These are phyloP conservation scores for Phytopythium aichiense DNA, from an alignment of 352 stramenopile genomes.

Conservation along the genomic window DNA sequence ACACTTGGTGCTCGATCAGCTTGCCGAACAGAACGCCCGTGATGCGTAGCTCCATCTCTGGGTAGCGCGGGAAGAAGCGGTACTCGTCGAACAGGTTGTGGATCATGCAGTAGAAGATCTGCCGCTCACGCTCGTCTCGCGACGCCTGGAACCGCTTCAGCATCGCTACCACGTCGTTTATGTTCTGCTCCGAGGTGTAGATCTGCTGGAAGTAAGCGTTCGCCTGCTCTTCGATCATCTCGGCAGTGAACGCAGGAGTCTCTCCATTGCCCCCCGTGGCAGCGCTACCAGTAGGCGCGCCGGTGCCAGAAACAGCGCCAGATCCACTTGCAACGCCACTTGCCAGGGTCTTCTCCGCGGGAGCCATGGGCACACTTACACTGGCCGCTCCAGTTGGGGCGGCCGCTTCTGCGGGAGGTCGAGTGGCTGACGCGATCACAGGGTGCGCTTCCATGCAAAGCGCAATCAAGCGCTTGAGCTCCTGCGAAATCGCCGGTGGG, in stretches of 20 bases:
- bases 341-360: not conserved
- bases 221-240: constrained; percentile 98
- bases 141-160: constrained; percentile 98
- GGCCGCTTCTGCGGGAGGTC: constrained; percentile 30
- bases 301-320: constrained; percentile 7
- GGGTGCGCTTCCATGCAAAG: constrained; percentile 81
- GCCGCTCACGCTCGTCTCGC: constrained; percentile 93
- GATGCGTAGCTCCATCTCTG: constrained; percentile 98
- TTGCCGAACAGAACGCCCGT: constrained; percentile 98
- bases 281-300: not conserved
- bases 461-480: constrained; percentile 81
- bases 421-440: constrained; percentile 70
- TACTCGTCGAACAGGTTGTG: constrained; percentile 99
- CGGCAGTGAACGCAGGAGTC: constrained; percentile 62
- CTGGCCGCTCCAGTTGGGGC: constrained; percentile 6
- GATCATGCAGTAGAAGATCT: constrained; percentile 99
- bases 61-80: constrained; percentile 98
- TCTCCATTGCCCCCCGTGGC: constrained; percentile 18
- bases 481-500: constrained; percentile 62
- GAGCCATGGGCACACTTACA: not conserved
- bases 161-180: constrained; percentile 97
- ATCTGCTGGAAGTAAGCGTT: constrained; percentile 99
- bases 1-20: constrained; percentile 98
- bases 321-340: constrained; percentile 11
- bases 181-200: constrained; percentile 98